Evolutionary conservation across 2,329 filamentous ascomycete species (phyloP), one percentile per base, ranked within the genome.

Genomic region (Diplodia mutila): DNA sequence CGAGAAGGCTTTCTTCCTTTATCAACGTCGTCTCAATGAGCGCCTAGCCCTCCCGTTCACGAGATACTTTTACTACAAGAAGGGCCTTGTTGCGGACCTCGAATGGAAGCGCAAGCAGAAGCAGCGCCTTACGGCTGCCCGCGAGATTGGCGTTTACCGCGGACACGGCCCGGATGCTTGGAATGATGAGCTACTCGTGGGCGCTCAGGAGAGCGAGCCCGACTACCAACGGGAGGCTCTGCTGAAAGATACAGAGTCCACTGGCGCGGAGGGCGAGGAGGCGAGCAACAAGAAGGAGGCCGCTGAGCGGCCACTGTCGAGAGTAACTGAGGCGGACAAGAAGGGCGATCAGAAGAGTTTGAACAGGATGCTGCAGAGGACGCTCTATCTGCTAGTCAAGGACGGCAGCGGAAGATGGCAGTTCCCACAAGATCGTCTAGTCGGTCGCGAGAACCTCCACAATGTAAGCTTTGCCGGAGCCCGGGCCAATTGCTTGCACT

Each of bases 11-110:
- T 98, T 91, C 82, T 97, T 91, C 85, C 93, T 99, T 78, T 99
- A 99, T 83, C 95, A 99, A 83, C 94, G 94, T 74, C 93, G 95
- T 16, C 86, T 99, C 69, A 97, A 98, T 80, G 95, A 99, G 84
- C 91, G 95, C 52, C 86, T 97, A 64, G 89, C 90, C 23, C 86
- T 95, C 4, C 92, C 94, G 1, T 99, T 98, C 80, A 91, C 91
- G 67, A 89, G 91, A 72, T 91, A 91, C 78, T 95, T 98, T 82
- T 99, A 97, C 86, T 97, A 94, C 87, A 97, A 97, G 84, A 89
- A 89, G 73, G 92, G 92, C 76, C 97, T 94, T 12, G 90, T 93
- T 1, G 85, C 88, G 9, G 91, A 94, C 72, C 84, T 93, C 61
- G 94, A 97, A 82, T 98, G 93, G 92, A 92, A 94, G 79, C 86